Evolutionary conservation across 345 rosid species (phyloP), one percentile per base, ranked within the genome.

Genomic region (Rubroshorea leprosula): DNA sequence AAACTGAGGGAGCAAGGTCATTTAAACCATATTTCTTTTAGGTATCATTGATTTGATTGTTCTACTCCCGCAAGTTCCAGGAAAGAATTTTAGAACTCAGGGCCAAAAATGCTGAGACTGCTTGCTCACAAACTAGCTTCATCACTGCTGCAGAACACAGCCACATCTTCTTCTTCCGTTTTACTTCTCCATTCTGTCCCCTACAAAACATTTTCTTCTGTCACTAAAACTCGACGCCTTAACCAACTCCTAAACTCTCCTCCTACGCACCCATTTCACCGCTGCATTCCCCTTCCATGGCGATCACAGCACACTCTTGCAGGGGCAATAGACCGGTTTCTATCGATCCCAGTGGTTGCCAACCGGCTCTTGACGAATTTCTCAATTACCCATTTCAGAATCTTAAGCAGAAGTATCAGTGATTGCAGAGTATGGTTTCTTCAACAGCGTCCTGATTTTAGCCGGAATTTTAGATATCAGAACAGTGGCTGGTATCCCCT

Each of bases 401-500:
- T 57, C 24, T 68, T 65, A 6, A 23, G 61, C 61, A 70, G 58
- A 64, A 59, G 43, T 48, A 63, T 72, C 6, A 19, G 50, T 12
- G 84, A 65, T 62, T 63, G 67, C 43, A 74, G 64, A 74, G 72
- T 66, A 63, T 46, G 66, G 58, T 59, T 67, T 59, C 63, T 71
- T 0, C 48, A 66, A 54, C 56, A 63, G 44, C 72, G 23, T 57
- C 71, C 65, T 56, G 62, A 60, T 27, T 57, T 66, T 51, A 49
- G 50, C 19, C 58, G 64, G 0, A 51, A 49, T 47, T 76, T 62
- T 69, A 57, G 68, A 55, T 67, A 59, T 56, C 51, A 53, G 19
- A 60, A 74, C 26, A 70, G 68, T 60, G 61, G 64, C 62, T 59
- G 89, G 86, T 85, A 76, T 46, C 29, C 52, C 14, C 4, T 23